Evolutionary conservation across 139 green algal genomes (phyloP).

Genomic region (Diplosphaera chodatii): DNA sequence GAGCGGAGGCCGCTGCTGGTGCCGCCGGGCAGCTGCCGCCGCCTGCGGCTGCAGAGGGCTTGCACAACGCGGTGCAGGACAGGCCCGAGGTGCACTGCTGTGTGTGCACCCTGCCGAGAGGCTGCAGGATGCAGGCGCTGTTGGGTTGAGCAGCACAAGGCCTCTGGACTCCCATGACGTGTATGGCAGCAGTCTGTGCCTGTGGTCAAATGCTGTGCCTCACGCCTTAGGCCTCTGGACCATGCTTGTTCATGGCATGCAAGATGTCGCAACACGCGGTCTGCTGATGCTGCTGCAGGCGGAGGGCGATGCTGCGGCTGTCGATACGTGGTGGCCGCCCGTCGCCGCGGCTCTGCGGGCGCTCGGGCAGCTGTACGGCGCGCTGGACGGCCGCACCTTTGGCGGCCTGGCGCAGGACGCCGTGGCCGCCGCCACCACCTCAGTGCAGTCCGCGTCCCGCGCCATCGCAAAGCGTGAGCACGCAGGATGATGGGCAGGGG

Average conservation of each 20-base stretch:
- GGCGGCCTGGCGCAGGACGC: constrained; percentile 84
- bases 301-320: neutral
- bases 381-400: constrained; percentile 77
- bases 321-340: constrained; percentile 69
- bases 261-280: too few species aligned
- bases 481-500: too few species aligned
- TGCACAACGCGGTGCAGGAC: neutral
- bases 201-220: too few species aligned
- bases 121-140: neutral
- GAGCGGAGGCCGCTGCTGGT: constrained; percentile 11
- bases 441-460: constrained; percentile 43
- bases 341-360: constrained; percentile 70
- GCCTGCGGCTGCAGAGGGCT: too few species aligned
- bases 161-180: too few species aligned
- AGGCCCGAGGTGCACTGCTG: neutral
- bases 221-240: too few species aligned
- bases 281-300: too few species aligned
- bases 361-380: constrained; percentile 86
- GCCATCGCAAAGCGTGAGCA: constrained; percentile 23
- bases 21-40: neutral
- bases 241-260: too few species aligned
- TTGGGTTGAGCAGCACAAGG: too few species aligned
- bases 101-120: neutral
- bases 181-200: too few species aligned
- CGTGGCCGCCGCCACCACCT: constrained; percentile 61